A percentile compares a stretch with the other conserved stretches of the same genome.
Conservation (phyloP, 2,329 filamentous ascomycete species). For the Pleomassaria siparia region DNA sequence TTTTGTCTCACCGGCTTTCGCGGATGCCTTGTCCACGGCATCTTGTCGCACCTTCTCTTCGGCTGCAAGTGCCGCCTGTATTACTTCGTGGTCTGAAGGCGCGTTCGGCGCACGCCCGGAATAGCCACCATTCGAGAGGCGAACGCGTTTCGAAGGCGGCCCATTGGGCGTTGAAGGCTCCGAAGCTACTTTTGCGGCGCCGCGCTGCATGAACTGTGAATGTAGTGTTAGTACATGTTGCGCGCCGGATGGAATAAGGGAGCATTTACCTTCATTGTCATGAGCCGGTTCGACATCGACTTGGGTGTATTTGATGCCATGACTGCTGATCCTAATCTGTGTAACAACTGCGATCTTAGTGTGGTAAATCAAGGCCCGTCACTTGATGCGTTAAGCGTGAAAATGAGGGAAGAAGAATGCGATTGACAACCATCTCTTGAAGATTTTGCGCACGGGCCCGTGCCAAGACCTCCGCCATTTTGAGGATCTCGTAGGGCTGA, state of each 20-base stretch:
- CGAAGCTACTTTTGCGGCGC: conserved; percentile 61
- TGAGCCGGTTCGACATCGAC: conserved; percentile 80
- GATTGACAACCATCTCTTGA: not conserved
- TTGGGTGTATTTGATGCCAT: conserved; percentile 48
- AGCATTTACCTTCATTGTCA: conserved; percentile 77
- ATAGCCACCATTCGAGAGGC: conserved; percentile 49
- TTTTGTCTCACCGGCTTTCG: conserved; percentile 67
- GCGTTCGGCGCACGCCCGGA: conserved; percentile 30
- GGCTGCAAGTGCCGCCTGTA: conserved; percentile 65
- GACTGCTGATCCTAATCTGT: not conserved
- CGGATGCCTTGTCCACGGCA: conserved; percentile 61
- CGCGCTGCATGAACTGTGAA: conserved; percentile 87
- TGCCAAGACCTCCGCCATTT: not conserved
- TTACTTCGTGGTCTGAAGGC: conserved; percentile 58
- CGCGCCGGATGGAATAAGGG: conserved; percentile 1
- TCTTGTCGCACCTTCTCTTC: conserved; percentile 66
- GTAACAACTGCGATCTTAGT: not conserved
- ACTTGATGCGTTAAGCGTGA: not conserved
- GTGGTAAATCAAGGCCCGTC: not conserved
- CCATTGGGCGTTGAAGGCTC: conserved; percentile 54
- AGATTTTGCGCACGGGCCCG: not conserved
- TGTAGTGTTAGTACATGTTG: conserved; percentile 11
- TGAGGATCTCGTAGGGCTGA: not conserved
- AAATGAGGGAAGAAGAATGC: not conserved
- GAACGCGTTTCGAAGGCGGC: conserved; percentile 65